Conservation (phyloP, 108 stramenopile genomes). For the Cyclostephanos tholiformis region DNA sequence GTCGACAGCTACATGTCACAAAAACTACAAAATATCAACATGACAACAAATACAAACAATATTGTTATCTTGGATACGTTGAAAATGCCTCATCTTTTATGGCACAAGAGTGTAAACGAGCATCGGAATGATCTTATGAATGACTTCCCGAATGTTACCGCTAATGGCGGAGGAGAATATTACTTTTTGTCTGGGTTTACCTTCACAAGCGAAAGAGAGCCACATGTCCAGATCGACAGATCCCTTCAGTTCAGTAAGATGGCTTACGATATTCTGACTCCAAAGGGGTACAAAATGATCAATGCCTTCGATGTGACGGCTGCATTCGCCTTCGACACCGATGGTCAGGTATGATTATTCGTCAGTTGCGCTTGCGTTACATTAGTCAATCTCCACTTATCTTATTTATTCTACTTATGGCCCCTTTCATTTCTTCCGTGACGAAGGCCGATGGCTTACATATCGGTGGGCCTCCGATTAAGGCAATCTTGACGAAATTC, state of each 20-base stretch:
- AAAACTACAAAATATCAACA: slow-evolving; percentile 20
- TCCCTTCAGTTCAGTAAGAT: slow-evolving; percentile 25
- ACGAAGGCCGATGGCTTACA: slow-evolving; percentile 39
- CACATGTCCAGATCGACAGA: slow-evolving; percentile 28
- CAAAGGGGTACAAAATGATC: slow-evolving; percentile 53
- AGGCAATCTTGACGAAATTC: slow-evolving; percentile 48
- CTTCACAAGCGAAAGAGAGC: slow-evolving; percentile 31
- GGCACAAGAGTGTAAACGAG: slow-evolving; percentile 17
- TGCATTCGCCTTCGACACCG: slow-evolving; percentile 48
- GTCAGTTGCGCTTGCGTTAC: background rate
- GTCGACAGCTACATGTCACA: slow-evolving; percentile 11
- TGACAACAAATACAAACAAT: background rate
- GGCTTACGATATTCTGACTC: slow-evolving; percentile 17
- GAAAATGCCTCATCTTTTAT: slow-evolving; percentile 44
- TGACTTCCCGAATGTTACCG: slow-evolving; percentile 3
- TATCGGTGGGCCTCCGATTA: slow-evolving; percentile 45
- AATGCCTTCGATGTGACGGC: slow-evolving; percentile 51
- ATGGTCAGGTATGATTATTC: slow-evolving; percentile 2
- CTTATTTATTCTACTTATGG: background rate
- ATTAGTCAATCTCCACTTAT: background rate
- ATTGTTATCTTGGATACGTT: slow-evolving; percentile 15
- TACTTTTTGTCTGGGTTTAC: slow-evolving; percentile 36
- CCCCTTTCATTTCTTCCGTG: background rate
- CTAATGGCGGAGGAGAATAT: slow-evolving; percentile 15
- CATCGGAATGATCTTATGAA: slow-evolving; percentile 9